phyloP scores from a whole-genome alignment of 78 protist species.

The Dictyostelium intermedium region DNA sequence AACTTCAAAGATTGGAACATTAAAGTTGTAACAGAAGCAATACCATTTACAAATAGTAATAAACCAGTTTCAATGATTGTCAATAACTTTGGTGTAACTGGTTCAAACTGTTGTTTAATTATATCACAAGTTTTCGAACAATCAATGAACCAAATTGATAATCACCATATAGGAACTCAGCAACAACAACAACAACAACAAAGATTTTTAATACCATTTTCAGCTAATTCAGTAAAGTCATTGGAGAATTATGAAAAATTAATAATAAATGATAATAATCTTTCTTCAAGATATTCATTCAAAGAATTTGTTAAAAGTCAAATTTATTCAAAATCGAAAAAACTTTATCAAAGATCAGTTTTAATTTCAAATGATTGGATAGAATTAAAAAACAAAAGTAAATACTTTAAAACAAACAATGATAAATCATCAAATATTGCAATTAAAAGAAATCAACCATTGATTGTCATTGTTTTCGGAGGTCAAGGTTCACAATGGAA shows the following conservation, averaged over 20 bases:
- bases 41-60: conserved; percentile 1
- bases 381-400: not conserved
- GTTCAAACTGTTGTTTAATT: conserved; percentile 83
- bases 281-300: not conserved
- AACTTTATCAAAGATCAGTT: not conserved
- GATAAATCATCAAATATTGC: not conserved
- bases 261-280: not conserved
- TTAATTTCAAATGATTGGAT: conserved; percentile 15
- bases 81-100: conserved; percentile 88
- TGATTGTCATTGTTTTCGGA: conserved; percentile 30
- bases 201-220: conserved; percentile 22
- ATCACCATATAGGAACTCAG: not conserved
- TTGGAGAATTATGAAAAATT: not conserved
- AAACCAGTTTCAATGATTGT: conserved; percentile 37
- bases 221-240: not conserved
- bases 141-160: not conserved
- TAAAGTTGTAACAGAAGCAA: conserved; percentile 48
- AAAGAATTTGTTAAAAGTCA: conserved; percentile 24
- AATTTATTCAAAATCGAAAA: not conserved
- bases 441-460: not conserved
- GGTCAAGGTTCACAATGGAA: conserved; percentile 83
- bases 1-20: conserved; percentile 65
- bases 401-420: not conserved
- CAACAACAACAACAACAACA: not conserved
- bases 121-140: not conserved